Evolutionary conservation across 1,284 basidiomycete genomes (phyloP).

Genomic region (Austroboletus novae-zelandiae): DNA sequence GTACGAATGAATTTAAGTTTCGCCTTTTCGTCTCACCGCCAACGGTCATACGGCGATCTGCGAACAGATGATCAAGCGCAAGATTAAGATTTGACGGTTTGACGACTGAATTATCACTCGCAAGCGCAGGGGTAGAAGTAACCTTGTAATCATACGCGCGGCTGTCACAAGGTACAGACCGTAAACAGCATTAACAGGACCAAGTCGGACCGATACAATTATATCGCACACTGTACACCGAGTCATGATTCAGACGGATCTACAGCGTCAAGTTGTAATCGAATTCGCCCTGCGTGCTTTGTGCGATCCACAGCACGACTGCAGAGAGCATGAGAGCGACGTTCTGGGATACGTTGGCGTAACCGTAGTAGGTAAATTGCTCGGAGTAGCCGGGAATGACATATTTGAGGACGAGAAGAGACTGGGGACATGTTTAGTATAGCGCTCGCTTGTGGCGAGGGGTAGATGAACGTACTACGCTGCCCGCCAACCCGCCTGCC

Average conservation of each 20-base stretch:
- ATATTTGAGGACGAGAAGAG: constrained; percentile 92
- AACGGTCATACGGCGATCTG: too few species aligned
- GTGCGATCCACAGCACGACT: constrained; percentile 84
- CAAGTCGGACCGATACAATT: constrained; percentile 1
- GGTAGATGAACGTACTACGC: constrained; percentile 64
- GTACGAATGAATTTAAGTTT: too few species aligned
- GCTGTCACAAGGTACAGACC: constrained; percentile 2
- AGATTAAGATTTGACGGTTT: too few species aligned
- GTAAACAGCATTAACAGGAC: constrained; percentile 7
- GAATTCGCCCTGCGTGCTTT: constrained; percentile 78
- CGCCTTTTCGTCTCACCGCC: too few species aligned
- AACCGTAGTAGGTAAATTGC: constrained; percentile 89
- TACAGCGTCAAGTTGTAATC: constrained; percentile 84
- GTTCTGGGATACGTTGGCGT: constrained; percentile 93
- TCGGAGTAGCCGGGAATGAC: constrained; percentile 71
- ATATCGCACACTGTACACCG: constrained; percentile 2
- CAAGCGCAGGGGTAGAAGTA: too few species aligned
- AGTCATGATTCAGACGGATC: neutral
- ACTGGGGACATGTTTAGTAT: constrained; percentile 46
- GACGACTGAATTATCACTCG: too few species aligned
- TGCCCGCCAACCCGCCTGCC: constrained; percentile 94
- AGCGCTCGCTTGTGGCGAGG: neutral
- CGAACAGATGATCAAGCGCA: too few species aligned
- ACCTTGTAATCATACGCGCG: neutral
- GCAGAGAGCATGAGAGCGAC: constrained; percentile 89